Base-by-base conservation (phyloP, 129 eudicot genomes). In the Artemisia argyi region DNA sequence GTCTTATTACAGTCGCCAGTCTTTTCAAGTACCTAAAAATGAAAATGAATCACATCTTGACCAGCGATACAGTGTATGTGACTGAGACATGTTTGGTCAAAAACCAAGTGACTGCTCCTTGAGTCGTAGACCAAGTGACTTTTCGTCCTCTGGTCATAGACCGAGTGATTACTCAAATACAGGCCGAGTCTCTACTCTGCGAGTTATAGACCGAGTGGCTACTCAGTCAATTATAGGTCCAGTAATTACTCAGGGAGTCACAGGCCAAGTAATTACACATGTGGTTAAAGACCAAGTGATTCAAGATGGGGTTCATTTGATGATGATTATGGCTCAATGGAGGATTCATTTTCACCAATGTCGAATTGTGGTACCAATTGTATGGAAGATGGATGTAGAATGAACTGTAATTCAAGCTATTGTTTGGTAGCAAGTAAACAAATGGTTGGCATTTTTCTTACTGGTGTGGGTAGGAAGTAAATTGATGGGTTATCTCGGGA, bases 11-110 rank as follows among this genome's bases (percentile, higher is more conserved):
- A 90, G 67, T 19, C 86, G 97, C 17, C 88, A 91, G 8, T 92
- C 97, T 48, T 84, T 92, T 64, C 97, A 89, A 71, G 80, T 91
- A n/a, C 85, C 97, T 83, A 81, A 80, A 55, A 72, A 62, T 28
- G 97, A 88, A 26, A 80, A 77, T 11, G 94, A 89, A 30, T 59
- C 76, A 3, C 89, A 87, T 18, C 91, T 92, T 62, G 97, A 89
- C 11, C 61, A 94, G 57, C 73, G 96, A 58, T 89, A 69, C 62
- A 92, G 95, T 78, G 0, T 20, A 20, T 20, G 96, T 68, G 96
- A 92, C 64, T 83, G 91, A 9, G 95, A 79, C 28, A 86, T 92
- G 14, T 85, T 92, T 71, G 97, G 97, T 75, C 85, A 83, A 35
- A 74, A 96, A 74, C 83, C 85, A 18, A 86, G 89, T 71, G 91